Conservation (phyloP, 23 red algal species). For the Pyropia haitanensis region DNA sequence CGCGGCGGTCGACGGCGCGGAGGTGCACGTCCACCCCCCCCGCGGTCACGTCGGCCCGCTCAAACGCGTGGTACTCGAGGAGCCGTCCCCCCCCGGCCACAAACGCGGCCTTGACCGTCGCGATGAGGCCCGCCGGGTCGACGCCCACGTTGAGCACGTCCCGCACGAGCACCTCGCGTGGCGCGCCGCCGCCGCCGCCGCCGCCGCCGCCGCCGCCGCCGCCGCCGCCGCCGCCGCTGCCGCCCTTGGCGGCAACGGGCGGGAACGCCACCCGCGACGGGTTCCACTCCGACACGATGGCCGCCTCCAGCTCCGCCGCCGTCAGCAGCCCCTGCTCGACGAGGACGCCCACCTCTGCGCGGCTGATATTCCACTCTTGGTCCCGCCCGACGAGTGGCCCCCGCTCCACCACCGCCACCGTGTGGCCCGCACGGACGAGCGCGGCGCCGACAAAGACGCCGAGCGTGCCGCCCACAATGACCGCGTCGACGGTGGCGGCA, state of each 20-base stretch:
- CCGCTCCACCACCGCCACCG: constrained; percentile 64
- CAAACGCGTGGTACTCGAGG: constrained; percentile 34
- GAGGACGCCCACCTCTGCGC: constrained; percentile 48
- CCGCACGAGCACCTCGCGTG: constrained; percentile 13
- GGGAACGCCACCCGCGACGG: constrained; percentile 59
- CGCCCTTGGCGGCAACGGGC: constrained; percentile 3
- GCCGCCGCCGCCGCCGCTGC: background rate
- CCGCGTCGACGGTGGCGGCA: constrained; percentile 33
- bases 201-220: background rate
- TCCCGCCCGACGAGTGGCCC: constrained; percentile 43
- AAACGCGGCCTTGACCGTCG: constrained; percentile 17
- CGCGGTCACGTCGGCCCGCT: constrained; percentile 4
- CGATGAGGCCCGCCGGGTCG: constrained; percentile 47
- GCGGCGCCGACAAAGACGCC: constrained; percentile 75
- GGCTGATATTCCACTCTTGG: constrained; percentile 91
- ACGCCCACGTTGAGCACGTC: constrained; percentile 82
- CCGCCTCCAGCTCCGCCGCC: constrained; percentile 26
- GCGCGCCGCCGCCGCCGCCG: background rate
- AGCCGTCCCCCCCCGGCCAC: constrained; percentile 35
- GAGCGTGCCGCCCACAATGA: constrained; percentile 77
- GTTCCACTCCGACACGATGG: constrained; percentile 49
- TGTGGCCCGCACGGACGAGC: constrained; percentile 34
- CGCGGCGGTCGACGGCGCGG: constrained; percentile 1
- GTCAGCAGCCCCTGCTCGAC: constrained; percentile 29
- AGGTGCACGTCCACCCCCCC: constrained; percentile 12